Conservation (phyloP, 1,139 yeast genomes). For the Candida frijolesensis region DNA sequence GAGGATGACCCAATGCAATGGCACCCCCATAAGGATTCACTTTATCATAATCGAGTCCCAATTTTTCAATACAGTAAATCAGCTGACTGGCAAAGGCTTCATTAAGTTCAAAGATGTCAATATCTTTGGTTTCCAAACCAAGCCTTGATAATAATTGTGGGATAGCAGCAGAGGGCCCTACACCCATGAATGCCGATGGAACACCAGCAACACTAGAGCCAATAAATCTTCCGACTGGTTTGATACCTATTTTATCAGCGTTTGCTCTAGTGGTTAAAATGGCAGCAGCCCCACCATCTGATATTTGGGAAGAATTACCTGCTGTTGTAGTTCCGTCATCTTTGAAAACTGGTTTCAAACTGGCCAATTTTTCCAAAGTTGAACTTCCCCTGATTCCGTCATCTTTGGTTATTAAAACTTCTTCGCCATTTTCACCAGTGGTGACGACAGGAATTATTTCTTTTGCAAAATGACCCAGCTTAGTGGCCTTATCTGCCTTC, state of each 20-base stretch:
- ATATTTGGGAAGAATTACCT: conserved; percentile 45
- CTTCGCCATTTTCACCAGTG: conserved; percentile 23
- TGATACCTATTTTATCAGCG: conserved; percentile 37
- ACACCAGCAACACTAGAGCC: conserved; percentile 41
- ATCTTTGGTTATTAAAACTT: conserved; percentile 22
- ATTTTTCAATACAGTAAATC: conserved; percentile 30
- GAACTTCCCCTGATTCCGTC: conserved; percentile 34
- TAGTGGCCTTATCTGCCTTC: conserved; percentile 37
- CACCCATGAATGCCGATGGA: conserved; percentile 40
- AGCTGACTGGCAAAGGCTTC: conserved; percentile 48
- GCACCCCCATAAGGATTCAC: conserved; percentile 48
- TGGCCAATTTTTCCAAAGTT: conserved; percentile 30
- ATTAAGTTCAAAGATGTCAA: conserved; percentile 41
- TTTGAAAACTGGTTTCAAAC: conserved; percentile 35
- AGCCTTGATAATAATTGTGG: conserved; percentile 32
- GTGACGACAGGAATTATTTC: conserved; percentile 40
- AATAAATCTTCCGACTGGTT: conserved; percentile 43
- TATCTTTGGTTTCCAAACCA: conserved; percentile 27
- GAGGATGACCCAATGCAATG: conserved; percentile 46
- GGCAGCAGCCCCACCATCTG: conserved; percentile 48
- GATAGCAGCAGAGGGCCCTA: conserved; percentile 43
- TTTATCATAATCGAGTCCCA: conserved; percentile 32
- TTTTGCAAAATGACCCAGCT: conserved; percentile 34
- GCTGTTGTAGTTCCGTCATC: conserved; percentile 43
- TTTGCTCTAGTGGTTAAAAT: conserved; percentile 35